phyloP scores from a whole-genome alignment of 73 alveolate species.

The Blepharisma japonicum region DNA sequence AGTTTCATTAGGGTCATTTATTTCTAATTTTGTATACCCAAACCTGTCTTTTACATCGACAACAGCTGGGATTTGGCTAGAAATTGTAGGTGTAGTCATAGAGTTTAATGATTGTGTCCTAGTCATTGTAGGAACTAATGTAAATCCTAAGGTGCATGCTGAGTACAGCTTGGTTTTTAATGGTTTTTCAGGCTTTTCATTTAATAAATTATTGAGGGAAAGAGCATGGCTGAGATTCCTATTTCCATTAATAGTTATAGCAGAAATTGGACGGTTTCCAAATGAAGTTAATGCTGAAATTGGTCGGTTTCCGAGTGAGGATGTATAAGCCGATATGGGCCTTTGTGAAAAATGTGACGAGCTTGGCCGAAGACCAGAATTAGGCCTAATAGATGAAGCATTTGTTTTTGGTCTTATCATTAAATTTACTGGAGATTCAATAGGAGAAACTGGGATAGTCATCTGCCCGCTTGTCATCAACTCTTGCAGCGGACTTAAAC shows the following conservation, averaged over 20 bases:
- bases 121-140: conserved; percentile 1
- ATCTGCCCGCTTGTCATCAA: not conserved
- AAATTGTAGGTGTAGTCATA: not conserved
- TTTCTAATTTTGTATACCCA: not conserved
- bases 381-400: not conserved
- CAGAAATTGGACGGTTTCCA: too few species aligned
- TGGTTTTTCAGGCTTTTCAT: not conserved
- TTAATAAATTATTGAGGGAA: not conserved
- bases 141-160: conserved; percentile 10
- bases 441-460: not conserved
- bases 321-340: too few species aligned
- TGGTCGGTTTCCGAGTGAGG: not conserved
- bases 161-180: not conserved
- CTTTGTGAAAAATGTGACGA: too few species aligned
- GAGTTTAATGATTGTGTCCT: not conserved
- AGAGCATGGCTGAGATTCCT: too few species aligned
- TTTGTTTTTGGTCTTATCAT: not conserved
- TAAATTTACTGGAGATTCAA: not conserved
- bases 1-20: not conserved
- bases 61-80: not conserved
- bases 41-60: not conserved
- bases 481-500: not conserved
- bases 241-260: too few species aligned
- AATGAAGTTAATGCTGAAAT: conserved; percentile 6
- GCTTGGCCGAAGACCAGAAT: not conserved